Base-by-base conservation (phyloP, 345 rosid genomes). In the Pistacia atlantica region DNA sequence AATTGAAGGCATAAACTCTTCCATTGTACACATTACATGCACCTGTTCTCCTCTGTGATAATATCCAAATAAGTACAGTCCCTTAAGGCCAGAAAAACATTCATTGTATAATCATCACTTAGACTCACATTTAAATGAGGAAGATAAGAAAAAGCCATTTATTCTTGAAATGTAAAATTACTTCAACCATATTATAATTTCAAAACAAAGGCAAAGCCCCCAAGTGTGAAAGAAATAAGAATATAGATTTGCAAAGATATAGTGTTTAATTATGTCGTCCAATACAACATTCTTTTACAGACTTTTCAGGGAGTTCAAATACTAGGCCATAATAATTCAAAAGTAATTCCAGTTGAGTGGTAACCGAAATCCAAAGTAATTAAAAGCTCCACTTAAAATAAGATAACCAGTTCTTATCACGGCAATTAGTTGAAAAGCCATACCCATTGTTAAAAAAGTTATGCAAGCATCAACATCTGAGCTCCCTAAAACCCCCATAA, bases 1-100 rank as follows among this genome's bases (percentile, higher is more conserved):
- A 78, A 93, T 83, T 73, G 99, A 88, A 56, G 98, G 99, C 89
- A 93, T 86, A 81, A 92, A 81, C 79, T 95, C 99, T 81, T 95
- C 98, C 86, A 93, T 85, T 28, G 85, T 74, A 81, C 97, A 88
- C 92, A 93, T 84, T 79, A 85, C 75, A 82, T 93, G 93, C 82
- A 87, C 86, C 91, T 92, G 99, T 81, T 93, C 97, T 79, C 98
- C 96, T 79, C 98, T 93, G 88, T 74, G 42, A 85, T 73, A 60
- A 82, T 67, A 81, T 18, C 77, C 67, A 82, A 55, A 66, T 74
- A 74, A 83, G 83, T 67, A 69, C 66, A 68, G 67, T 38, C 82
- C 77, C 69, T 76, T 55, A 51, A 75, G 69, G 11, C 65, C 80
- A 48, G 66, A 48, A 22, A 12, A 77, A 65, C 57, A 71, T 31